Evolutionary conservation across 305 asterid genomes (phyloP).

Genomic region (Striga hermonthica): DNA sequence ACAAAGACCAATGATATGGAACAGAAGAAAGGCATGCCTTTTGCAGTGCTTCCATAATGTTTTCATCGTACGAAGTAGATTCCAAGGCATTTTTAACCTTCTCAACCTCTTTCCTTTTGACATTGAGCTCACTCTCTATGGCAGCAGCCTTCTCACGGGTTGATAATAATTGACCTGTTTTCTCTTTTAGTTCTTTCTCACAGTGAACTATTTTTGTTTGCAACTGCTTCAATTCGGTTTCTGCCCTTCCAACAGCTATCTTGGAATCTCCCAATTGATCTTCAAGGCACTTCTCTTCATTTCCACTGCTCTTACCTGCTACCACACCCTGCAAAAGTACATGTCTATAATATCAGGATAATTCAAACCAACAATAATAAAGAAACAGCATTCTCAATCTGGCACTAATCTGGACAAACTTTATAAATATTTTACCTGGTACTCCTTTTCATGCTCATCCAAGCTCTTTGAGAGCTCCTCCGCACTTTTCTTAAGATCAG

Average conservation of each 20-base stretch:
- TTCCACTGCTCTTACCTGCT: conserved; percentile 91
- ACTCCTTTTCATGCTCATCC: conserved; percentile 86
- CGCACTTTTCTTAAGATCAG: conserved; percentile 57
- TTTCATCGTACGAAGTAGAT: conserved; percentile 67
- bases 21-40: conserved; percentile 43
- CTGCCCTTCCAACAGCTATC: conserved; percentile 81
- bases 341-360: conserved; percentile 25
- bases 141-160: conserved; percentile 75
- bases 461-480: conserved; percentile 75
- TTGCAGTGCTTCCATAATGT: conserved; percentile 79
- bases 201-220: conserved; percentile 75
- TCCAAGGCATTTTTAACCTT: conserved; percentile 61
- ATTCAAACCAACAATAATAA: conserved; percentile 16
- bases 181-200: conserved; percentile 80
- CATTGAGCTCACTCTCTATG: conserved; percentile 62
- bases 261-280: conserved; percentile 94
- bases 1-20: conserved; percentile 24
- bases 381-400: not conserved
- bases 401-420: conserved; percentile 9
- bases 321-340: conserved; percentile 65
- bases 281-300: conserved; percentile 96
- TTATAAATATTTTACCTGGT: conserved; percentile 52
- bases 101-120: conserved; percentile 62
- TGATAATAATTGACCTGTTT: conserved; percentile 49
- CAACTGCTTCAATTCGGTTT: conserved; percentile 92